These are phyloP conservation scores for Panellus pusillus DNA, from an alignment of 768 basidiomycete genomes.

Conservation along the genomic window DNA sequence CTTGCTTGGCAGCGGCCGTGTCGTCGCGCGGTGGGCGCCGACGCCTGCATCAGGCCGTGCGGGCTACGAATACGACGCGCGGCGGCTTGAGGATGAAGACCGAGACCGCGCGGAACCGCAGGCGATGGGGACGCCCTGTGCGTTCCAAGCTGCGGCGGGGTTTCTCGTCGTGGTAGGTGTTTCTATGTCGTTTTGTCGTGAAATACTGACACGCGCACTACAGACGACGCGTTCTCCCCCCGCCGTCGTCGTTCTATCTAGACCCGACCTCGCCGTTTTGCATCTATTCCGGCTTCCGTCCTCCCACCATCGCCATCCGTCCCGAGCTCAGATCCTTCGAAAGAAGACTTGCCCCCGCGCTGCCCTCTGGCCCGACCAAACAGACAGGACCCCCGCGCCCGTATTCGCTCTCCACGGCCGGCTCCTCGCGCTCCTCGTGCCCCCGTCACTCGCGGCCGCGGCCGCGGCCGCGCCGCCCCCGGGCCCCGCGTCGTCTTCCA, in stretches of 20 bases:
- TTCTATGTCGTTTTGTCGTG: neutral
- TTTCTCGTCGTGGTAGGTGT: constrained; percentile 8
- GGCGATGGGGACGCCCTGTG: constrained; percentile 7
- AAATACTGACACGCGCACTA: neutral
- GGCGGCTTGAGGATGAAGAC: constrained; percentile 13
- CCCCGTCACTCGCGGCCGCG: constrained; percentile 8
- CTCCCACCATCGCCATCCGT: constrained; percentile 11
- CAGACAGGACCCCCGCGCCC: constrained; percentile 4
- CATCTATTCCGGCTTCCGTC: constrained; percentile 21
- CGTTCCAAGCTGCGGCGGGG: constrained; percentile 9
- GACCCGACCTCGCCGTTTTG: constrained; percentile 4
- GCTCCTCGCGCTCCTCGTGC: constrained; percentile 20
- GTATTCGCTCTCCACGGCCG: constrained; percentile 15
- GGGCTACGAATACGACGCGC: no score
- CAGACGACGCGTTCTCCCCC: constrained; percentile 18
- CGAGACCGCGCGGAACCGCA: constrained; percentile 8
- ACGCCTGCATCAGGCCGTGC: constrained; percentile 34
- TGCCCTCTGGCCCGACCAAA: neutral
- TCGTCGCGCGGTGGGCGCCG: constrained; percentile 55
- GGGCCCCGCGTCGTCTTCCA: no score
- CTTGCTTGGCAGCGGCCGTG: constrained; percentile 49
- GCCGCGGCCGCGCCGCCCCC: neutral
- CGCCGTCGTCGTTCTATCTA: constrained; percentile 10
- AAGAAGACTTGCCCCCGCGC: neutral
- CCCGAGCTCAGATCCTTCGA: constrained; percentile 5